Base-by-base conservation (phyloP, 2,329 filamentous ascomycete genomes). In the Fusarium sp. region DNA sequence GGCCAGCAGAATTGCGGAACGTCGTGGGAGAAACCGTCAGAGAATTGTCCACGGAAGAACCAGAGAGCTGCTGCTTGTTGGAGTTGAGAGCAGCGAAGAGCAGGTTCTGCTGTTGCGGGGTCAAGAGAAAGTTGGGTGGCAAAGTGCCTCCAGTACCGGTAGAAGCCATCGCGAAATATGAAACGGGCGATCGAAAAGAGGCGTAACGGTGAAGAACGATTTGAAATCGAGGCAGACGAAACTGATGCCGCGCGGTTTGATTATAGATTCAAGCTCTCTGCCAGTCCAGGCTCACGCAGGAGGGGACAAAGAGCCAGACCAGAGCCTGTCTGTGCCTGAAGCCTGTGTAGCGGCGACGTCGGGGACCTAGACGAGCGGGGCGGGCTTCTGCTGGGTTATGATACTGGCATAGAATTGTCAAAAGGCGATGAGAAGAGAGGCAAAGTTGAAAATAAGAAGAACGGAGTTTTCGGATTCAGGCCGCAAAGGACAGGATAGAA, bases 81-180 rank as follows among this genome's bases (percentile, higher is more conserved):
- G 93, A 93, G 74, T 93, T 92, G 75, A 96, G 89, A 50, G 93
- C 93, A 67, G 92, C 91, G 72, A 93, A 91, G 49, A 96, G 87
- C 67, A 95, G 86, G 78, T 89, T 91, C 85, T 95, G 92, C 82
- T 96, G 93, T 79, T 93, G 90, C 71, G 91, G 91, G 68, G 92
- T 94, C 75, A 95, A 88, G 79, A 91, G 90, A 81, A 94, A 91
- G 79, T 89, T 88, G 71, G 83, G 82, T 69, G 85, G 83, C 72
- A 86, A 77, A 72, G 79, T 74, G 66, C 80, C 84, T 67, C 81
- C 80, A 67, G 85, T 81, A 61, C 82, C 83, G 63, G 86, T 85
- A 75, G 86, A 88, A 71, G 88, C 83, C 88, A 90, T 90, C 73
- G 67, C 74, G 66, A 75, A 61, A 46, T 58, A 53, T 52, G 46